Base-by-base conservation (phyloP, 208 protist genomes). In the Novymonas esmeraldas region DNA sequence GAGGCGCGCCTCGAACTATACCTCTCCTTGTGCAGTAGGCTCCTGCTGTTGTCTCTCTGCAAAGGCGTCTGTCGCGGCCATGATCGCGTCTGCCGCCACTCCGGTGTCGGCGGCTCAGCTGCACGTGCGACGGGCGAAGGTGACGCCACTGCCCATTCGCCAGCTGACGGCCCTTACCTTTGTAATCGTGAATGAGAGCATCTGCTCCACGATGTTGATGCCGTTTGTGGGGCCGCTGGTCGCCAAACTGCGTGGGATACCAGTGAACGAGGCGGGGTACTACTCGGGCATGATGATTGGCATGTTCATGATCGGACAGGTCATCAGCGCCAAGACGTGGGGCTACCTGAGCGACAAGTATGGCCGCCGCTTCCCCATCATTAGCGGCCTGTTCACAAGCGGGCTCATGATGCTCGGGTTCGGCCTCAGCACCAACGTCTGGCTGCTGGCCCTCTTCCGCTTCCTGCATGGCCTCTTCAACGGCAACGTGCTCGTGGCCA, bases 401-500 rank as follows among this genome's bases (percentile, higher is more conserved):
- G 87, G 81, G 5, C 28, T 89, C 54, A 81, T 86, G 68, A 87
- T 90, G 68, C 60, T 93, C 51, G 69, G 67, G 6, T 93, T 93
- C 64, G 84, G 87, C 13, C 58, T 93, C 36, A 87, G 82, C 55
- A 72, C 58, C 9, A 81, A 57, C 49, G 72, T 94, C 18, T 84
- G 65, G 71, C 39, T 82, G 51, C 81, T 73, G 42, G 73, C 73
- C 6, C n/a, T n/a, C n/a, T n/a, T n/a, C n/a, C 84, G 87, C 46
- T 91, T 93, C 45, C 61, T 90, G 10, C 87, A 93, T 42, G 87
- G 87, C 31, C 61, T 82, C 38, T 76, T 78, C n/a, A 93, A 93
- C 56, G 87, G 87, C 11, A 90, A 89, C 70, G 74, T 89, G 36
- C 73, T 93, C 22, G 81, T 93, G 18, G 84, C 84, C 34, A 93